These are phyloP conservation scores for Eimeria necatrix DNA, from an alignment of 169 alveolate genomes.

Conservation along the genomic window DNA sequence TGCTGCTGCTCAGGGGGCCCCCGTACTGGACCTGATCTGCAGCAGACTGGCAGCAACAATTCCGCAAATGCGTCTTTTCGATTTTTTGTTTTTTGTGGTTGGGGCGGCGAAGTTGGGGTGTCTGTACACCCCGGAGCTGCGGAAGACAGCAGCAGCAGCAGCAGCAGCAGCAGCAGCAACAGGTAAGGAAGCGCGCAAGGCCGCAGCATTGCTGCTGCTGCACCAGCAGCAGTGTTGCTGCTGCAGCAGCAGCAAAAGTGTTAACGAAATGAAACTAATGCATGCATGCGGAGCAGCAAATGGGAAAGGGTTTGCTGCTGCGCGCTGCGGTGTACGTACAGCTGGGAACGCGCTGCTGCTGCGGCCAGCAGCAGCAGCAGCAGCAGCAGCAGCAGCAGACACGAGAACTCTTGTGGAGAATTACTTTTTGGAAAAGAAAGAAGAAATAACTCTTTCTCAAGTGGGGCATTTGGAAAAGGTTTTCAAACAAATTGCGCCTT, in stretches of 20 bases:
- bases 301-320: no score
- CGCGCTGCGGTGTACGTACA: no score
- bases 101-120: neutral
- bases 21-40: neutral
- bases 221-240: no score
- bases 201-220: no score
- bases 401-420: neutral
- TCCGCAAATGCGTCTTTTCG: neutral
- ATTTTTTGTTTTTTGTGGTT: slow-evolving; percentile 14
- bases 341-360: no score
- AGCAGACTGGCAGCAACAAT: neutral
- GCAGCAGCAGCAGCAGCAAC: neutral
- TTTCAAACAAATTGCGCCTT: neutral
- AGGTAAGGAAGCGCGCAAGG: no score
- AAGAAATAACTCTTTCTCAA: neutral
- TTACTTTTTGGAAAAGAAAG: neutral
- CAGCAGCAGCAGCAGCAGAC: slow-evolving; percentile 1
- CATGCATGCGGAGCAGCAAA: no score
- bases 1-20: slow-evolving; percentile 31
- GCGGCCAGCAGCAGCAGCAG: neutral
- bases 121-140: neutral
- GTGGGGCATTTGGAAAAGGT: neutral
- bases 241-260: no score
- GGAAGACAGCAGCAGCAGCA: neutral
- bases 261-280: no score